Conservation (phyloP, 2,329 filamentous ascomycete species). For the Colletotrichum liriopes region DNA sequence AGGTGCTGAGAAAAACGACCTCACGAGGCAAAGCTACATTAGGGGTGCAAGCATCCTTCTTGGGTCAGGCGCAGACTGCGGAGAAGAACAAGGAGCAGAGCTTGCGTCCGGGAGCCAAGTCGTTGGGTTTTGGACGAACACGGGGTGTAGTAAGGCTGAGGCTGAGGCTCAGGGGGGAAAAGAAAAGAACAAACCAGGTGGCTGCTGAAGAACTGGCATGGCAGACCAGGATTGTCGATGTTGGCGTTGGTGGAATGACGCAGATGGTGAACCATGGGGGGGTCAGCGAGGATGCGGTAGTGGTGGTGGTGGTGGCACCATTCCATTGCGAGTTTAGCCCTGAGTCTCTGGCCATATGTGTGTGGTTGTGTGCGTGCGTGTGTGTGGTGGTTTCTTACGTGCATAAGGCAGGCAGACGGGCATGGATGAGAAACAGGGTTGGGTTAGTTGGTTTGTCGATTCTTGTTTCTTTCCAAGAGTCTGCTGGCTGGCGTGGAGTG, state of each 20-base stretch:
- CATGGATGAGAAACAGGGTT: slow-evolving; percentile 20
- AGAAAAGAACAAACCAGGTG: not conserved
- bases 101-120: not conserved
- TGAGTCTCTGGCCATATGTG: not conserved
- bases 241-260: slow-evolving; percentile 13
- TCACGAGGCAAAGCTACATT: not conserved
- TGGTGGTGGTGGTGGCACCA: slow-evolving; percentile 30
- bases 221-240: slow-evolving; percentile 7
- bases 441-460: too few species aligned
- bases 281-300: not conserved
- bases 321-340: slow-evolving; percentile 33
- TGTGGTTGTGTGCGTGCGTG: too few species aligned
- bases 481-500: too few species aligned
- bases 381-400: slow-evolving; percentile 21
- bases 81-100: not conserved
- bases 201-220: slow-evolving; percentile 32
- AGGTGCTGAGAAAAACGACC: not conserved
- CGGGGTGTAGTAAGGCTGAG: slow-evolving; percentile 23
- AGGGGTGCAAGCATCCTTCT: not conserved
- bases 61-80: not conserved
- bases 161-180: not conserved
- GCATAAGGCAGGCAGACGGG: slow-evolving; percentile 11
- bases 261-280: slow-evolving; percentile 19
- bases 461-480: not conserved
- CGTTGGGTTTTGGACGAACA: slow-evolving; percentile 27